These are phyloP conservation scores for Tuber magnatum DNA, from an alignment of 495 filamentous ascomycete genomes.

Conservation along the genomic window DNA sequence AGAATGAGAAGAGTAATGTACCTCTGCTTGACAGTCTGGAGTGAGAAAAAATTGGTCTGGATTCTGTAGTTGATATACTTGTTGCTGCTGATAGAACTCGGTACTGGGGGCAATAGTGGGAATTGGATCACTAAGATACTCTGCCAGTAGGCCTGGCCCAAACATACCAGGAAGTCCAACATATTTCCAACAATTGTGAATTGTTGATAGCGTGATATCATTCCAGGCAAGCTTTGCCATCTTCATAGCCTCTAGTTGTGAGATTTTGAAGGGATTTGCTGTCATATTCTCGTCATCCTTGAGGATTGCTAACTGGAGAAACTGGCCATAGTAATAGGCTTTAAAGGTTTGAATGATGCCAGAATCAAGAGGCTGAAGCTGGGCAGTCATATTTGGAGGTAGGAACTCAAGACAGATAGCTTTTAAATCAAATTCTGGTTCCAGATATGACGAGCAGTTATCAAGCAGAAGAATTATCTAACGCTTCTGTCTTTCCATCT, in stretches of 20 bases:
- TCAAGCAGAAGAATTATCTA: conserved; percentile 41
- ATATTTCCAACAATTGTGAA: too few relatives aligned
- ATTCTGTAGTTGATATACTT: too few relatives aligned
- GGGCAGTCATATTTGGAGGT: conserved; percentile 35
- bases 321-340: conserved; percentile 34
- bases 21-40: too few relatives aligned
- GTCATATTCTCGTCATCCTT: conserved; percentile 17
- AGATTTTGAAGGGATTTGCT: conserved; percentile 18
- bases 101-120: too few relatives aligned
- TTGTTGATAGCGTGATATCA: too few relatives aligned
- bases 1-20: too few relatives aligned
- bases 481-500: conserved; percentile 32
- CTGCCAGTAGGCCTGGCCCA: too few relatives aligned
- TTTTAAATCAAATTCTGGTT: conserved; percentile 24
- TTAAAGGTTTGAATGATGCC: conserved; percentile 42
- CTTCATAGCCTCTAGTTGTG: conserved; percentile 21
- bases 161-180: too few relatives aligned
- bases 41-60: too few relatives aligned
- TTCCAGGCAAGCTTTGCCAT: too few relatives aligned
- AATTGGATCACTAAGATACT: too few relatives aligned
- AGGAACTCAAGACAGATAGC: conserved; percentile 34
- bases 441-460: conserved; percentile 38
- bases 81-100: too few relatives aligned
- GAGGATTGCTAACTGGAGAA: conserved; percentile 29
- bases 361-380: conserved; percentile 41